These are phyloP conservation scores for Globisporangium yorkense DNA, from an alignment of 352 stramenopile species.

Conservation along the genomic window DNA sequence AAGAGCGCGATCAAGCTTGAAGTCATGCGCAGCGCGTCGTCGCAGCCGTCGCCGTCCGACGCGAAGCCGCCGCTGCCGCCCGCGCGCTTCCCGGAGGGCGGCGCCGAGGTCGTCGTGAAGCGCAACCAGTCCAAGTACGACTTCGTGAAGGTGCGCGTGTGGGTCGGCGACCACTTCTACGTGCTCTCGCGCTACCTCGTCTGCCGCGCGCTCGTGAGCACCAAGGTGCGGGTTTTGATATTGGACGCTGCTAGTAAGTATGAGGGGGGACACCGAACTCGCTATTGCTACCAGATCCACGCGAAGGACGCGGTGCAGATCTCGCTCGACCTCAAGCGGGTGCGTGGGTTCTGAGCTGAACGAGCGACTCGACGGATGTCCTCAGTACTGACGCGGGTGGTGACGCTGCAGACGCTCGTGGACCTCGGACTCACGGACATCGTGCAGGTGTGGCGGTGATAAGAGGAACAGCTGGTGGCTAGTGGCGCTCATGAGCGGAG, in stretches of 20 bases:
- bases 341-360: constrained; percentile 12
- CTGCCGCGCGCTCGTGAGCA: constrained; percentile 77
- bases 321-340: constrained; percentile 83
- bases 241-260: neutral
- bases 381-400: neutral
- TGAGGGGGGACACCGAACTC: neutral
- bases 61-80: constrained; percentile 4
- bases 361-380: neutral
- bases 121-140: constrained; percentile 89
- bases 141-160: constrained; percentile 88
- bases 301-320: constrained; percentile 84
- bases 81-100: constrained; percentile 11
- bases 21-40: neutral
- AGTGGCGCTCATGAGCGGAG: neutral
- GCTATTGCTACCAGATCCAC: constrained; percentile 48
- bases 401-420: constrained; percentile 57
- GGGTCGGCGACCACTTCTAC: constrained; percentile 88
- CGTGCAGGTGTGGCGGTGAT: constrained; percentile 32
- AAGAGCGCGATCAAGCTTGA: neutral
- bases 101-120: constrained; percentile 49
- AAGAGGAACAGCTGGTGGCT: too few relatives aligned
- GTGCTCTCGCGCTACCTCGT: constrained; percentile 84
- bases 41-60: constrained; percentile 3
- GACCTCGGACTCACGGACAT: constrained; percentile 84
- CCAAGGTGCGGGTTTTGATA: constrained; percentile 38